Evolutionary conservation across 345 rosid genomes (phyloP), one percentile per base, ranked within the genome.

Genomic region (Cochlearia excelsa): DNA sequence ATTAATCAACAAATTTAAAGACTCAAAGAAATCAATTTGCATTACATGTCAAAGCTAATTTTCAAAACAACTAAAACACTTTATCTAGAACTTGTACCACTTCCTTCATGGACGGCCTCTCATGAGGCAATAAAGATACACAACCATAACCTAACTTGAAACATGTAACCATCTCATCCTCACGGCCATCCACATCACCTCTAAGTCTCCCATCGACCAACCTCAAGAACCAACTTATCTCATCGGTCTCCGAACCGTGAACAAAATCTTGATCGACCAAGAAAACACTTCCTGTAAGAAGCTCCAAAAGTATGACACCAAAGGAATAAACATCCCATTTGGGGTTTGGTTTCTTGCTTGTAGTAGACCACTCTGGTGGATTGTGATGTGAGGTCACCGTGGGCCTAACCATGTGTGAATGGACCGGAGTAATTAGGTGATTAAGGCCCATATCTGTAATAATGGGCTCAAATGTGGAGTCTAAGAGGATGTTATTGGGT

Each of bases 301-400:
- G 89, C 71, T 88, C 95, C 7, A 93, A 79, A 64, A 88, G 45
- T 23, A 93, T 58, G 0, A 81, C 50, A 4, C 97, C 99, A 0
- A 82, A 86, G 1, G 97, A 76, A 57, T 81, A 93, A 4, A 86
- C 94, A 3, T 93, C 99, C 87, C 91, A 83, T 52, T 81, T 93
- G 0, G 84, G 52, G 69, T 66, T 82, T 27, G 95, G 84, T 57
- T 82, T 86, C 37, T 74, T 63, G 60, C 42, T 81, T 60, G 70
- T 77, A 0, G 70, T 77, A 0, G 71, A 26, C 4, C 86, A 74
- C 72, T 92, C 98, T 0, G 95, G 95, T 3, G 98, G 86, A 51
- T 79, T 84, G 44, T 84, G 23, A 0, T 7, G 51, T 31, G 51
- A 30, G n/a, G 1, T 46, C 3, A 5, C 80, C 0, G 71, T 73